Evolutionary conservation across 2,329 filamentous ascomycete genomes (phyloP), one percentile per base, ranked within the genome.

Genomic region (Microdochium paspali): DNA sequence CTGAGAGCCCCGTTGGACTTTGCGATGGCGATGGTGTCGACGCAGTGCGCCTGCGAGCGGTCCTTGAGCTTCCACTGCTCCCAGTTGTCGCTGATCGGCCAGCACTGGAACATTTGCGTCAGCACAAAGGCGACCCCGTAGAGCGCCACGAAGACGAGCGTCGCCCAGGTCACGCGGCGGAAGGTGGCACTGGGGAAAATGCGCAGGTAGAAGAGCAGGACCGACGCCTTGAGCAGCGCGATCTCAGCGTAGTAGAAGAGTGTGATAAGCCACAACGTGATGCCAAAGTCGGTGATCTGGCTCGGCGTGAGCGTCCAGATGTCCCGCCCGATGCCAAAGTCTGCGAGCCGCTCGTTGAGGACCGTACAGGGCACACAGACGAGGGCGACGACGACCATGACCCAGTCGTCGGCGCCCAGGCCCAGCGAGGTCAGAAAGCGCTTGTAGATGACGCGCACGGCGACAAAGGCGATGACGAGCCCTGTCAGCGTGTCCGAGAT

Each of bases 1-100:
- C 69, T 69, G 24, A 69, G 55, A 4, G 58, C 64, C 0, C 67
- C 65, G 47, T 69, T 66, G 44, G 61, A 56, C 25, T 69, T 59
- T 50, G 69, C 68, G 53, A 69, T 66, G 15, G 65, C 56, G 31
- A 67, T 64, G 46, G 68, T 65, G 42, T 64, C 52, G 45, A 47
- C 10, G 32, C 45, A 71, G 57, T 50, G 66, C 69, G 46, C 57
- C 59, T 12, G 65, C 64, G 0, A 51, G 49, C 4, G 55, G 20
- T 15, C 39, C 7, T 6, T 13, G 52, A 44, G 18, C 25, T 18
- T 24, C 42, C 42, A 44, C 42, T 26, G 28, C n/a, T 51, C 50
- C 56, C 56, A 58, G 12, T 52, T 50, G 15, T 45, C 52, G 15
- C 44, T 26, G 9, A 57, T 31, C 1, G 56, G 56, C 6, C 48